Conservation (phyloP, 1,284 basidiomycete genomes). For the Sphagnurus paluster region DNA sequence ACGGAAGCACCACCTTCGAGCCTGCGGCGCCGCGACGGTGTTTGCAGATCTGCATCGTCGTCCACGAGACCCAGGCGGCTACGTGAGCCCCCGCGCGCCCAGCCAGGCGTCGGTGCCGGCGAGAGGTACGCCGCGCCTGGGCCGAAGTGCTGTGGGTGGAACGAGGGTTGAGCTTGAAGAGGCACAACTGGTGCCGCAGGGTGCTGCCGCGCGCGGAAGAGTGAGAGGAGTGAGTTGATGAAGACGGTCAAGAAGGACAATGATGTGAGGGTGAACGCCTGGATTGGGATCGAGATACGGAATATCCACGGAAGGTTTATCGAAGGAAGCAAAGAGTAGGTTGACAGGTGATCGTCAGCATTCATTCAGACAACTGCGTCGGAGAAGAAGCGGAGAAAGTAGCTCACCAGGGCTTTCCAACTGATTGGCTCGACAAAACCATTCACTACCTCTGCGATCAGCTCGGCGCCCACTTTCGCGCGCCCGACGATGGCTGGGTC, state of each 20-base stretch:
- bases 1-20: slow-evolving; percentile 60
- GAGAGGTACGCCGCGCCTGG: slow-evolving; percentile 48
- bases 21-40: slow-evolving; percentile 58
- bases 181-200: slow-evolving; percentile 31
- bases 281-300: slow-evolving; percentile 4
- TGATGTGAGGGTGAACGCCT: slow-evolving; percentile 81
- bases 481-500: slow-evolving; percentile 90
- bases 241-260: slow-evolving; percentile 80
- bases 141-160: slow-evolving; percentile 40
- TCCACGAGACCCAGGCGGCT: slow-evolving; percentile 22
- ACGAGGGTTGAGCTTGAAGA: slow-evolving; percentile 29
- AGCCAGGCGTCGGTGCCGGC: slow-evolving; percentile 45
- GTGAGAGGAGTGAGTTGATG: slow-evolving; percentile 78
- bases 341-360: slow-evolving; percentile 19
- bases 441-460: slow-evolving; percentile 95
- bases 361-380: slow-evolving; percentile 9
- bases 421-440: slow-evolving; percentile 96
- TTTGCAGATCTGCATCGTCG: slow-evolving; percentile 41
- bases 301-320: too few species aligned
- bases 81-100: slow-evolving; percentile 40
- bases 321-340: background rate
- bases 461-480: slow-evolving; percentile 89
- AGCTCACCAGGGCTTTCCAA: slow-evolving; percentile 90
- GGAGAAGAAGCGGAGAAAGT: slow-evolving; percentile 11
- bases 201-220: slow-evolving; percentile 67